Evolutionary conservation across 1,284 basidiomycete genomes (phyloP).

Genomic region (Ustilago crameri): DNA sequence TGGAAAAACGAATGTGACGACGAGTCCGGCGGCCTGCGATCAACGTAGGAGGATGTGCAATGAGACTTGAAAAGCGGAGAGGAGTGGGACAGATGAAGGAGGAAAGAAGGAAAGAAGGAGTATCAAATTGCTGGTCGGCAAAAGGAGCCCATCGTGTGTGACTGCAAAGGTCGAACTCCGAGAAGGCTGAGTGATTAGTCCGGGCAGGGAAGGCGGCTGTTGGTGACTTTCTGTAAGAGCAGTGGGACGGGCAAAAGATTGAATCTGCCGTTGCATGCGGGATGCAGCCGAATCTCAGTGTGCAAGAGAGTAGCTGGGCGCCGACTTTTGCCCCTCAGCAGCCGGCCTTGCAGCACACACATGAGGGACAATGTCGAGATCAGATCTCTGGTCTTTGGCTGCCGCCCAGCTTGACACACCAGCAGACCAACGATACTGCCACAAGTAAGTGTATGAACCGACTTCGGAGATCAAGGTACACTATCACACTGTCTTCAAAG

Average conservation of each 20-base stretch:
- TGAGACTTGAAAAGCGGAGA: conserved; percentile 5
- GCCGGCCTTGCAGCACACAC: no score
- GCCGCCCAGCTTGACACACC: no score
- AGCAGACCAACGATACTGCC: no score
- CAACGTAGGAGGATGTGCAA: conserved; percentile 20
- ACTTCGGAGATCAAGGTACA: no score
- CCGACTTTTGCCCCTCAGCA: no score
- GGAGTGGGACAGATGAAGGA: conserved; percentile 4
- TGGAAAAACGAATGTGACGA: conserved; percentile 14
- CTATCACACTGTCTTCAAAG: no score
- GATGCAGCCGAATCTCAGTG: background rate
- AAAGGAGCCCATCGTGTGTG: background rate
- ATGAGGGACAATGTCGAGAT: no score
- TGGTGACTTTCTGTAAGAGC: background rate
- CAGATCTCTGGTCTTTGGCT: no score
- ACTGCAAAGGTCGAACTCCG: no score
- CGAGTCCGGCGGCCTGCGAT: conserved; percentile 20
- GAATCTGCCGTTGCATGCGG: background rate
- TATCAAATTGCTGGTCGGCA: background rate
- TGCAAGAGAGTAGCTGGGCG: background rate
- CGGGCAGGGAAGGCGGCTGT: no score
- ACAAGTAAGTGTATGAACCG: no score
- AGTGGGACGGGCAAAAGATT: background rate
- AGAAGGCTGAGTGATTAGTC: no score
- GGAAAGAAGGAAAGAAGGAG: conserved; percentile 2